Evolutionary conservation across 768 basidiomycete genomes (phyloP), one percentile per base, ranked within the genome.

Genomic region (Tricholoma sp.): DNA sequence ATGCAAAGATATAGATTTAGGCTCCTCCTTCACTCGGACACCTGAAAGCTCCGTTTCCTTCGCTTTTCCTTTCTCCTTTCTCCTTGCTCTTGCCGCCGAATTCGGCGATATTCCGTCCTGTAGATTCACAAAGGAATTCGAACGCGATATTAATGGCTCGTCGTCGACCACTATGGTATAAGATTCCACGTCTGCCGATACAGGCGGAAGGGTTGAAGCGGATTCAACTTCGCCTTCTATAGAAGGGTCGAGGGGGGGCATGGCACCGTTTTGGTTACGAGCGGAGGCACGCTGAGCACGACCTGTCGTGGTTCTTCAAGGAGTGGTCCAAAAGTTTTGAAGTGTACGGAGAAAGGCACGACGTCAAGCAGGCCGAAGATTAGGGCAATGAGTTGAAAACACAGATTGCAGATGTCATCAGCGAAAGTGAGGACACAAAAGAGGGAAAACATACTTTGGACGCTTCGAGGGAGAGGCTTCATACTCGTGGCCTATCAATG

Each of bases 241-340:
- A 56, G 69, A 67, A 62, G 71, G 69, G 56, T 77, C 76, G 57
- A 72, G 63, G 61, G 74, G 64, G 57, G 74, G 66, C 55, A 62
- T 69, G 64, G 68, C 67, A 56, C 75, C 78, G 69, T 82, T 82
- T 68, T 87, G 75, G 69, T 78, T 79, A 61, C 87, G 85, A 57
- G 88, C 84, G 59, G 81, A 83, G 46, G 85, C 84, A 69, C 88
- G 82, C 69, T 88, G 88, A 61, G 87, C 84, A 64, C 87, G 83
- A 65, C 85, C 83, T 57, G 80, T 78, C 60, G 79, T 73, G 68
- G 80, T 70, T 70, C 86, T 86, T 67, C 61, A 35, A 47, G 43
- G 46, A 52, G 59, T 50, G 22, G 45, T 22, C 21, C 45, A 46
- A 24, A 14, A 5, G 45, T 12, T 24, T 64, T 62, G 60, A 64